Evolutionary conservation across 176 grass and related monocot species (phyloP).

Genomic region (Lolium multiflorum): DNA sequence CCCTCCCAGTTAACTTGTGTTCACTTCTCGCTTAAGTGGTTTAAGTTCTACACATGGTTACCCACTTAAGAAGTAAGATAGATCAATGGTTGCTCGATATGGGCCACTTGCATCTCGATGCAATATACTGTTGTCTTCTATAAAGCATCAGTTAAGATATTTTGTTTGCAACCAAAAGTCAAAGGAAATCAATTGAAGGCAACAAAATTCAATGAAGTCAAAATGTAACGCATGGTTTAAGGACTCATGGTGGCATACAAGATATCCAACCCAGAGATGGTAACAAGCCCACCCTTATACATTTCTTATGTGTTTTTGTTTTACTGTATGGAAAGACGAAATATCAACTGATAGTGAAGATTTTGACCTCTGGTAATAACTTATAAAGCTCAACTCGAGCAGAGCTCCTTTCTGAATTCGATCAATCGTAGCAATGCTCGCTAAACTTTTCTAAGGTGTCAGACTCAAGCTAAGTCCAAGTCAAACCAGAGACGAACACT

Average conservation of each 20-base stretch:
- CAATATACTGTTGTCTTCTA: background rate
- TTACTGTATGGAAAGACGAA: background rate
- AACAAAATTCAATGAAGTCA: background rate
- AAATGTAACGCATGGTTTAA: background rate
- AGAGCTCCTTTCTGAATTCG: background rate
- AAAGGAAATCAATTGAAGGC: background rate
- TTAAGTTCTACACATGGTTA: background rate
- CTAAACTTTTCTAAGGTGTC: background rate
- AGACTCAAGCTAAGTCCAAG: slow-evolving; percentile 21
- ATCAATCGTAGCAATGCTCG: background rate
- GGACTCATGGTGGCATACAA: background rate
- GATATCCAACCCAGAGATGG: background rate
- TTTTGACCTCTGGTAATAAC: background rate
- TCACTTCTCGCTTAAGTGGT: slow-evolving; percentile 12
- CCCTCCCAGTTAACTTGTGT: background rate
- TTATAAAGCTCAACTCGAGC: background rate
- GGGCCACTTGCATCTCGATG: background rate
- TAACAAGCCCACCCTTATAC: background rate
- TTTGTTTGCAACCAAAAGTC: slow-evolving; percentile 1
- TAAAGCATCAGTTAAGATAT: background rate
- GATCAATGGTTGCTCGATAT: background rate
- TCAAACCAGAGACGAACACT: background rate
- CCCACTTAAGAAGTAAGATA: background rate
- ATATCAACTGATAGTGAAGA: background rate
- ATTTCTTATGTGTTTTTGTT: background rate